Evolutionary conservation across 495 filamentous ascomycete genomes (phyloP).

Genomic region (Zalerion maritima): DNA sequence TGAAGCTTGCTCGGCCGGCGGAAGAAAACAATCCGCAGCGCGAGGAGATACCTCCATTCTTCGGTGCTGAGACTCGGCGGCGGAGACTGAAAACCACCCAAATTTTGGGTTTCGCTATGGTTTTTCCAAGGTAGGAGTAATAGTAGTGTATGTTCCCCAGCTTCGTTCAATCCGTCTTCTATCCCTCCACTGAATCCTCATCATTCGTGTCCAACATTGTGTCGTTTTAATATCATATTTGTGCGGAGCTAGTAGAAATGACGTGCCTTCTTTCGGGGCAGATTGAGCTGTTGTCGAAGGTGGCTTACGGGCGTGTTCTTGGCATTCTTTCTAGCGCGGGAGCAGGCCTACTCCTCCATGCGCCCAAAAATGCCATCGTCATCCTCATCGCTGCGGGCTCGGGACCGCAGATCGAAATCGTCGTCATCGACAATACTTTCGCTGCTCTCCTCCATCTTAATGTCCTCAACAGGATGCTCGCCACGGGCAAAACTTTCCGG

Average conservation of each 20-base stretch:
- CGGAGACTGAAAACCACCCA: slow-evolving; percentile 34
- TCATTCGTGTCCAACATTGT: too few species aligned
- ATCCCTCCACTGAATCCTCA: too few species aligned
- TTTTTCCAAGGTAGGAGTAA: slow-evolving; percentile 28
- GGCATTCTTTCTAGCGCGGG: slow-evolving; percentile 1
- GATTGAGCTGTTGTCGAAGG: slow-evolving; percentile 4
- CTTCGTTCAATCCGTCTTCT: slow-evolving; percentile 6
- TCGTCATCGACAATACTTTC: slow-evolving; percentile 63
- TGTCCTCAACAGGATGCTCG: slow-evolving; percentile 32
- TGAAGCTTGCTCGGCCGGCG: slow-evolving; percentile 22
- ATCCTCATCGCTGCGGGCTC: slow-evolving; percentile 66
- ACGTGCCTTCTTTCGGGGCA: slow-evolving; percentile 14
- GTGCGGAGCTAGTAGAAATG: slow-evolving; percentile 6
- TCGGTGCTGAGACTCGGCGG: slow-evolving; percentile 42
- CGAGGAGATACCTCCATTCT: slow-evolving; percentile 28
- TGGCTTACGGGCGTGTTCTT: too few species aligned
- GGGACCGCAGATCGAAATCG: slow-evolving; percentile 50
- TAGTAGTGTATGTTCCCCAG: too few species aligned
- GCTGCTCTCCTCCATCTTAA: slow-evolving; percentile 55
- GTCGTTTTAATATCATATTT: too few species aligned
- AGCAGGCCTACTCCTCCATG: slow-evolving; percentile 67
- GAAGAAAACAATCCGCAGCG: slow-evolving; percentile 3
- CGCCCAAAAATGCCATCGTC: slow-evolving; percentile 90
- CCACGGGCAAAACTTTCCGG: slow-evolving; percentile 36
- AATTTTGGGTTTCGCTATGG: slow-evolving; percentile 29